A percentile compares a stretch with the other conserved stretches of the same genome.
These are phyloP conservation scores for Entophlyctis luteolus DNA, from an alignment of 192 early-diverging fungal species.

Conservation along the genomic window DNA sequence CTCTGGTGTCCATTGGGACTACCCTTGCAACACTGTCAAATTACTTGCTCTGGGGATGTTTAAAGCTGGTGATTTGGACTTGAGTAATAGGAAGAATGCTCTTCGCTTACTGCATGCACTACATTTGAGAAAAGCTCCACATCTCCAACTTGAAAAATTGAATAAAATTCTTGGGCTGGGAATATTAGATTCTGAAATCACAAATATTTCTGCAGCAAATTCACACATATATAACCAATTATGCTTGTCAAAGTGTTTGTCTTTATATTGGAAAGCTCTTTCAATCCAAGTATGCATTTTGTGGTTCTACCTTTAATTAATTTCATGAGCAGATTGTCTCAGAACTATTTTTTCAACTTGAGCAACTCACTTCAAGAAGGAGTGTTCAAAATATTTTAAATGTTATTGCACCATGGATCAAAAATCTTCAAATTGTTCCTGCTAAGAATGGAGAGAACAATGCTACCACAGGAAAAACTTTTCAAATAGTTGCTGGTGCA, in stretches of 20 bases:
- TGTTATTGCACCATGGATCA: conserved; percentile 77
- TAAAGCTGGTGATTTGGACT: conserved; percentile 70
- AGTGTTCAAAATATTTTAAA: conserved; percentile 66
- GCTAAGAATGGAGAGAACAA: neutral
- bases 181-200: conserved; percentile 16
- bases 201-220: conserved; percentile 36
- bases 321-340: conserved; percentile 51
- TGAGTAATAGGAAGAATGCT: conserved; percentile 66
- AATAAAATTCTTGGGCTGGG: conserved; percentile 15
- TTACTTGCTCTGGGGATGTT: conserved; percentile 59
- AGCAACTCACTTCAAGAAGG: conserved; percentile 40
- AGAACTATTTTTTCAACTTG: conserved; percentile 70
- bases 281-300: conserved; percentile 20
- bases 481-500: conserved; percentile 21
- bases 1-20: conserved; percentile 29
- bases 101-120: conserved; percentile 67
- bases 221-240: conserved; percentile 77
- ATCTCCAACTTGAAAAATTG: conserved; percentile 34
- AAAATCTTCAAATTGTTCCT: conserved; percentile 58
- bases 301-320: neutral
- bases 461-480: neutral
- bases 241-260: conserved; percentile 65
- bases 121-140: conserved; percentile 49
- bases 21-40: conserved; percentile 57
- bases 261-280: conserved; percentile 65